phyloP scores from a whole-genome alignment of 805 yeast genomes.

The Candida khao-thaluensis region DNA sequence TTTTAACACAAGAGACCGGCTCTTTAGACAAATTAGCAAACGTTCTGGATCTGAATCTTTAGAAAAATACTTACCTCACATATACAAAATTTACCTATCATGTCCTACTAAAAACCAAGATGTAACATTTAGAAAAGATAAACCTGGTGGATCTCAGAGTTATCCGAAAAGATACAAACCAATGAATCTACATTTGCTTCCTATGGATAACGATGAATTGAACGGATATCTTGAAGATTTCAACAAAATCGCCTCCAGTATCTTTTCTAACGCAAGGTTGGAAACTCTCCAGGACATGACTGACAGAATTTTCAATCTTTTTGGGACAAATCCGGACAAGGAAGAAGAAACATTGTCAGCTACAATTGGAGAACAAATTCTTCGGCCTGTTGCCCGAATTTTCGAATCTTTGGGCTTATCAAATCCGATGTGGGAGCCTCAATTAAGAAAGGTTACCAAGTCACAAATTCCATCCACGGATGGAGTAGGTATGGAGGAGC shows the following conservation, averaged over 20 bases:
- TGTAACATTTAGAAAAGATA: background rate
- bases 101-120: background rate
- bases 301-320: background rate
- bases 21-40: background rate
- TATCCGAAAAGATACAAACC: background rate
- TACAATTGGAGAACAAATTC: background rate
- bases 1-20: background rate
- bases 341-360: background rate
- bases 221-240: constrained; percentile 1
- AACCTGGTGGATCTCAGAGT: background rate
- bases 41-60: background rate
- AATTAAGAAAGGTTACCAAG: constrained; percentile 1
- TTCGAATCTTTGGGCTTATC: constrained; percentile 2
- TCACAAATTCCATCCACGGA: background rate
- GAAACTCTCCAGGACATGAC: constrained; percentile 2
- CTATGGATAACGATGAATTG: constrained; percentile 4
- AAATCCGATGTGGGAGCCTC: background rate
- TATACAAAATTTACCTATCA: constrained; percentile 1
- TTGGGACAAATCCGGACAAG: background rate
- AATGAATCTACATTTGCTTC: constrained; percentile 1
- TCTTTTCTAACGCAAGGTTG: constrained; percentile 1
- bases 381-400: background rate
- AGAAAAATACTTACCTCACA: background rate
- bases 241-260: constrained; percentile 2
- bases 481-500: constrained; percentile 1